phyloP scores from a whole-genome alignment of 768 basidiomycete genomes.

The Chalciporus pseudorubinellus region DNA sequence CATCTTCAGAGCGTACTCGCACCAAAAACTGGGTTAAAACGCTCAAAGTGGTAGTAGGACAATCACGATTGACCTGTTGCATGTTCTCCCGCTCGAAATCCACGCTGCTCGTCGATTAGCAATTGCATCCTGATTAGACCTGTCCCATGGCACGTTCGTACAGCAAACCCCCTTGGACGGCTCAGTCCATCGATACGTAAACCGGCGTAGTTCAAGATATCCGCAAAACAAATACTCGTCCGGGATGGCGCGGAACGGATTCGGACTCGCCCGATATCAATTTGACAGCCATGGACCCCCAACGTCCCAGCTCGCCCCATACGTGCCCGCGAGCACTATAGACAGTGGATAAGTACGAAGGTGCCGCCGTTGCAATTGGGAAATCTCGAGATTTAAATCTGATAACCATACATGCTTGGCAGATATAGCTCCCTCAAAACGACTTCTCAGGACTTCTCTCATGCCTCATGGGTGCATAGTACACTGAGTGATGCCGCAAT shows the following conservation, averaged over 20 bases:
- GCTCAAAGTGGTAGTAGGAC: neutral
- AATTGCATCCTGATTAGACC: neutral
- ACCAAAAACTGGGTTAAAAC: neutral
- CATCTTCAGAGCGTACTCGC: neutral
- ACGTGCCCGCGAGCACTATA: too few species aligned
- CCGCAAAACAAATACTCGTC: neutral
- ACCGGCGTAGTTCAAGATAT: too few species aligned
- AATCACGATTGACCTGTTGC: too few species aligned
- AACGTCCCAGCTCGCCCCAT: neutral
- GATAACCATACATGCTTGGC: too few species aligned
- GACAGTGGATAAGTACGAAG: too few species aligned
- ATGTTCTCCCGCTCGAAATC: too few species aligned
- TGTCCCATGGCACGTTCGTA: slow-evolving; percentile 2
- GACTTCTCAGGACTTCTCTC: too few species aligned
- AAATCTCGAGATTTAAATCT: too few species aligned
- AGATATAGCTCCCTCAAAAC: too few species aligned
- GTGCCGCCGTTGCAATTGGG: too few species aligned
- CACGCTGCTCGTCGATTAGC: neutral
- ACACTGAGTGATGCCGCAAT: neutral
- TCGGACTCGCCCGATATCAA: neutral
- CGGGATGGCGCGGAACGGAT: slow-evolving; percentile 13
- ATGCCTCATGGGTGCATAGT: too few species aligned
- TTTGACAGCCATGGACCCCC: neutral
- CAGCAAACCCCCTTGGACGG: neutral
- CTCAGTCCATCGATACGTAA: too few species aligned